Percentiles rank a stretch among this genome's conserved stretches.
Conservation (phyloP, 805 yeast genomes). For the Scheffersomyces amazonensis region DNA sequence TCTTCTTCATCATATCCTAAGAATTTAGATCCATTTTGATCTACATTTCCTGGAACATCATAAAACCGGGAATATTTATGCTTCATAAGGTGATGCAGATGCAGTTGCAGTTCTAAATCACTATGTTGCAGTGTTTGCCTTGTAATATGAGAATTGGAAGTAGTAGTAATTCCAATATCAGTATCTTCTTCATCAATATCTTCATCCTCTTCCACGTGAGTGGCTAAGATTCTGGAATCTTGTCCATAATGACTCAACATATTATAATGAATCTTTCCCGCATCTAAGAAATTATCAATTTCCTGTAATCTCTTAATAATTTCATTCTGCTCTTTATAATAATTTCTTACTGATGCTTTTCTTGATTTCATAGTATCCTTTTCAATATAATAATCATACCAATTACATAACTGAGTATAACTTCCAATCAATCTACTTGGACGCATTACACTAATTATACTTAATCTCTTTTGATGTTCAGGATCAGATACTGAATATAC, state of each 20-base stretch:
- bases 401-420: conserved; percentile 23
- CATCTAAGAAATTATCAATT: conserved; percentile 64
- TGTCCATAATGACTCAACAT: conserved; percentile 63
- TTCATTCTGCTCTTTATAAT: conserved; percentile 59
- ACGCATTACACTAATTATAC: conserved; percentile 13
- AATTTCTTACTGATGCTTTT: conserved; percentile 31
- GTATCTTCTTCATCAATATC: conserved; percentile 12
- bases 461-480: conserved; percentile 23
- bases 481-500: conserved; percentile 12
- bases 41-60: conserved; percentile 61
- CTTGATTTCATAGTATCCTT: conserved; percentile 12
- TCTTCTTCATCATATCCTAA: conserved; percentile 47
- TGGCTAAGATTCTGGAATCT: conserved; percentile 21
- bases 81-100: conserved; percentile 1
- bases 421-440: conserved; percentile 36
- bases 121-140: not conserved
- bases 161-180: not conserved
- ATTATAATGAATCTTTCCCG: conserved; percentile 59
- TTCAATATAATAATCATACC: conserved; percentile 21
- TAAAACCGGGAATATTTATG: conserved; percentile 27
- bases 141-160: not conserved
- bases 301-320: conserved; percentile 54
- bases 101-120: conserved; percentile 8
- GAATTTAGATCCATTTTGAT: conserved; percentile 53
- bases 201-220: conserved; percentile 15